These are phyloP conservation scores for Ajuga chamaepitys DNA, from an alignment of 257 asterid species.

Conservation along the genomic window DNA sequence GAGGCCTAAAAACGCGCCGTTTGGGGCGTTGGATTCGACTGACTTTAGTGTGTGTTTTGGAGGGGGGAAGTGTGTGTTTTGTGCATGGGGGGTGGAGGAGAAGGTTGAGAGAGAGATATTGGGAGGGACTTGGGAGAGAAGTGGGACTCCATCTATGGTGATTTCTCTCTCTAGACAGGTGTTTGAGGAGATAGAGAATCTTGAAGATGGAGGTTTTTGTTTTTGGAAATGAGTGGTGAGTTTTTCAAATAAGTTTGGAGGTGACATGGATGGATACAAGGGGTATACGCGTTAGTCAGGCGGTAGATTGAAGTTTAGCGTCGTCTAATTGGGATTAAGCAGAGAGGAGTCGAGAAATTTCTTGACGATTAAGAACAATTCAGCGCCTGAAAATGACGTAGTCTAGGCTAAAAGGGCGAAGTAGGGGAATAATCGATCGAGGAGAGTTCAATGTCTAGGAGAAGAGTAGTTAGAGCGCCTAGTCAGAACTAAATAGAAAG, in stretches of 20 bases:
- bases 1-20: conserved; percentile 34
- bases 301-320: too few relatives aligned
- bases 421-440: too few relatives aligned
- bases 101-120: conserved; percentile 24
- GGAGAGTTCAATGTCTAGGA: too few relatives aligned
- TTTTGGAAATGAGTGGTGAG: conserved; percentile 11
- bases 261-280: conserved; percentile 20
- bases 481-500: too few relatives aligned
- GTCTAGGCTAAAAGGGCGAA: too few relatives aligned
- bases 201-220: conserved; percentile 8
- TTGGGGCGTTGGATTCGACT: conserved; percentile 20
- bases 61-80: conserved; percentile 5
- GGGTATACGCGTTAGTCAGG: too few relatives aligned
- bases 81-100: conserved; percentile 18
- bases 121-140: conserved; percentile 23
- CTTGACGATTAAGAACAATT: too few relatives aligned
- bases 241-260: conserved; percentile 18
- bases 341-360: too few relatives aligned
- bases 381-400: too few relatives aligned
- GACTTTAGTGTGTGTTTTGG: conserved; percentile 15
- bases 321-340: too few relatives aligned
- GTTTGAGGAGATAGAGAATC: conserved; percentile 20
- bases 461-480: too few relatives aligned
- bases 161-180: too few relatives aligned
- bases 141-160: conserved; percentile 19